Percentiles rank a stretch among this genome's conserved stretches.
Evolutionary conservation across 2,329 filamentous ascomycete species (phyloP).

Genomic region (Diaporthe humulicola): DNA sequence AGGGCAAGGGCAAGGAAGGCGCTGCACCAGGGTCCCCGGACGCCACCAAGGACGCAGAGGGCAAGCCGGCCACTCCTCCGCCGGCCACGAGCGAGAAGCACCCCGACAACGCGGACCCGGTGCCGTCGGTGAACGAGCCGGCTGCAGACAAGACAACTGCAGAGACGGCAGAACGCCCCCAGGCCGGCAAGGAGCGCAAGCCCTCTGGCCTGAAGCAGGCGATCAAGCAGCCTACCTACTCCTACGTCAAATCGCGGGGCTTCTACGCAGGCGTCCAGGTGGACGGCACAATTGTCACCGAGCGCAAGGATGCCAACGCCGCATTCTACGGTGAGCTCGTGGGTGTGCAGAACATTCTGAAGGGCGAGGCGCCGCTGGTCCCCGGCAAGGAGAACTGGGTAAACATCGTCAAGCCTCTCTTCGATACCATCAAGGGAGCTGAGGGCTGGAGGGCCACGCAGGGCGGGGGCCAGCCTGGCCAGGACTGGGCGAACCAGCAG

Average conservation of each 20-base stretch:
- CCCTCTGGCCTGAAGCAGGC: conserved; percentile 46
- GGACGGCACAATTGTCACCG: conserved; percentile 88
- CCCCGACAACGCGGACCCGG: conserved; percentile 42
- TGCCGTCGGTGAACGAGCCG: conserved; percentile 61
- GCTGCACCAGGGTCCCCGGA: conserved; percentile 29
- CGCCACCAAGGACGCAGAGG: conserved; percentile 30
- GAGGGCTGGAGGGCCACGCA: conserved; percentile 47
- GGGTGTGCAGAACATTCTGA: conserved; percentile 61
- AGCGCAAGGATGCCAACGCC: conserved; percentile 89
- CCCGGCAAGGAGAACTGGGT: conserved; percentile 49
- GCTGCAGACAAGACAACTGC: conserved; percentile 62
- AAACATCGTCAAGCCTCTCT: conserved; percentile 48
- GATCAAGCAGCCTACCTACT: conserved; percentile 61
- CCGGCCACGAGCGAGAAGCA: conserved; percentile 26
- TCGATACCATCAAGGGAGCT: conserved; percentile 52
- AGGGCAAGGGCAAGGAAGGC: conserved; percentile 41
- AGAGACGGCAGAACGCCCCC: conserved; percentile 28
- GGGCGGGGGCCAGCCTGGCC: background rate
- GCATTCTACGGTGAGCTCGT: conserved; percentile 81
- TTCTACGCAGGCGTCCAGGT: conserved; percentile 90
- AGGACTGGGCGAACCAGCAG: conserved; percentile 36
- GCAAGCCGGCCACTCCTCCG: conserved; percentile 23
- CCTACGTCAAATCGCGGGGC: conserved; percentile 89
- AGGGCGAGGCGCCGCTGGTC: conserved; percentile 54
- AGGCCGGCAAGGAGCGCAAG: conserved; percentile 41